phyloP scores from a whole-genome alignment of 1,139 yeast species.

The Diutina pseudorugosa region DNA sequence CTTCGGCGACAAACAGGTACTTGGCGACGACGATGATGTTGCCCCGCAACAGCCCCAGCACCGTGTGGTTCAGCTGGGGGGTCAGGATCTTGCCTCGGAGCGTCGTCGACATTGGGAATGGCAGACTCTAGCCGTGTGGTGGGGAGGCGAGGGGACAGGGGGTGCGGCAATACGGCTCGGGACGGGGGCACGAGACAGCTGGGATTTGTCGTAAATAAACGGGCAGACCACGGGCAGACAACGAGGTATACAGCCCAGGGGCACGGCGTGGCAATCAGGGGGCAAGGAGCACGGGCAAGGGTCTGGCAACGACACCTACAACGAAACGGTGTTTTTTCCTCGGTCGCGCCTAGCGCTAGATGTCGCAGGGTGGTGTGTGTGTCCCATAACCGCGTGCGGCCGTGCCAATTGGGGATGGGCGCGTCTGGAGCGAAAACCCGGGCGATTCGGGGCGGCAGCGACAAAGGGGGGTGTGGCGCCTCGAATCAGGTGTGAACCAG shows the following conservation, averaged over 20 bases:
- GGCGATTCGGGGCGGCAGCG: neutral
- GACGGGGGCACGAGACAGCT: too few relatives aligned
- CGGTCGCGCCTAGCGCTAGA: neutral
- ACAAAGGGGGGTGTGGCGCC: neutral
- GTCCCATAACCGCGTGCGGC: neutral
- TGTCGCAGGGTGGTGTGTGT: neutral
- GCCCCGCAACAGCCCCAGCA: slow-evolving; percentile 7
- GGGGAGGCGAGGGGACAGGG: neutral
- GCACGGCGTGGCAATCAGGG: too few relatives aligned
- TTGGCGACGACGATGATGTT: slow-evolving; percentile 29
- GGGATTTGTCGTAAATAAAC: too few relatives aligned
- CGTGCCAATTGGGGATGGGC: too few relatives aligned
- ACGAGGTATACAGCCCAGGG: too few relatives aligned
- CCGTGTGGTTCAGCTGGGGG: neutral
- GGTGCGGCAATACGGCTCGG: neutral
- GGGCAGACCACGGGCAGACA: neutral
- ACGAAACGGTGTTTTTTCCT: neutral
- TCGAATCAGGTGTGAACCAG: too few relatives aligned
- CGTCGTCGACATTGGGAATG: neutral
- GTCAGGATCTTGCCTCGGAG: neutral
- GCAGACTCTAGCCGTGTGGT: neutral
- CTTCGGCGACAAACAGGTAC: slow-evolving; percentile 23
- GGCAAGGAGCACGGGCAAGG: too few relatives aligned
- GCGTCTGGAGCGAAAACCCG: too few relatives aligned
- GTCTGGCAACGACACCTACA: neutral